A percentile compares a stretch with the other conserved stretches of the same genome.
Evolutionary conservation across 805 yeast species (phyloP).

Genomic region (Nadsonia fulvescens): DNA sequence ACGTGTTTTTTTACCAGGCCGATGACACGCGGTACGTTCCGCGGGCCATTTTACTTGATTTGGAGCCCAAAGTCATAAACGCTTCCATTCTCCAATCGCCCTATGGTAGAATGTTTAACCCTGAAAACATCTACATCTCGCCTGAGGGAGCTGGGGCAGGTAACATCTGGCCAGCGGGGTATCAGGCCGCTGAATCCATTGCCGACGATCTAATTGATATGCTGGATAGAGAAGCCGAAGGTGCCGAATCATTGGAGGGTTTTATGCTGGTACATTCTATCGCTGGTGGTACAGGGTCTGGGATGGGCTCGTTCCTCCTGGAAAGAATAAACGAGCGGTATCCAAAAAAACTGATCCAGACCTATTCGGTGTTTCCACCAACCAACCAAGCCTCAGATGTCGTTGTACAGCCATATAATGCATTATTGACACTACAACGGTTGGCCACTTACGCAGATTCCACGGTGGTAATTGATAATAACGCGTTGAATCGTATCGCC

Average conservation of each 20-base stretch:
- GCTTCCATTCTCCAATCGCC: constrained; percentile 31
- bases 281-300: constrained; percentile 98
- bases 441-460: constrained; percentile 75
- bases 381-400: constrained; percentile 75
- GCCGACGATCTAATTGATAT: constrained; percentile 63
- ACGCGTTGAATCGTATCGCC: constrained; percentile 60
- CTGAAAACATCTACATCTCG: constrained; percentile 62
- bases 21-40: constrained; percentile 74
- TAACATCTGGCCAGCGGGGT: constrained; percentile 90
- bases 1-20: constrained; percentile 61
- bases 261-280: constrained; percentile 86
- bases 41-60: constrained; percentile 64
- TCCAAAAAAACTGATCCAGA: constrained; percentile 64
- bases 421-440: constrained; percentile 64
- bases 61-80: constrained; percentile 71
- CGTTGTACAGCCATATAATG: constrained; percentile 95
- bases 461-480: constrained; percentile 80
- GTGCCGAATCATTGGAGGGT: constrained; percentile 75
- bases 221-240: constrained; percentile 78
- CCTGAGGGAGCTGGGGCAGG: constrained; percentile 89
- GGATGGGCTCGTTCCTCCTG: constrained; percentile 69
- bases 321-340: constrained; percentile 69
- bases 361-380: constrained; percentile 75
- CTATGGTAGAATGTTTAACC: constrained; percentile 54
- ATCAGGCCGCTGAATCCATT: constrained; percentile 48